Base-by-base conservation (phyloP, 257 asterid species). In the Striga asiatica region DNA sequence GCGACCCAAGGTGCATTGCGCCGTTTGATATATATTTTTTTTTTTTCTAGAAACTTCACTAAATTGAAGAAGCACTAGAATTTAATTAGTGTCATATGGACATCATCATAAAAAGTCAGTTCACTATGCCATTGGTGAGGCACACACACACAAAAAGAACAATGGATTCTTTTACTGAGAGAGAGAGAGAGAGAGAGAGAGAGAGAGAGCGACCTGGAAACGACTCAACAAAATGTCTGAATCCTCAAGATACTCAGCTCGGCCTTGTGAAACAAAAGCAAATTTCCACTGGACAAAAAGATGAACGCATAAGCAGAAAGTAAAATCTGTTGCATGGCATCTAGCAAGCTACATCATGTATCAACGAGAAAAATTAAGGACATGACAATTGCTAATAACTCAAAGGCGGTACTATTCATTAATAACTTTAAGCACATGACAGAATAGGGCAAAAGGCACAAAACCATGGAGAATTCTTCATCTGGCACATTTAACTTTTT, bases 261-360 rank as follows among this genome's bases (percentile, higher is more conserved):
- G 76, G 42, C 72, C 79, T 43, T 70, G 74, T 32, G 78, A 64
- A 54, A 80, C 43, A 27, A 67, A 68, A 49, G 88, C 88, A 69
- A 80, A 80, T 56, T 70, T 80, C 88, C 88, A 80, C 88, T 80
- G 76, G 56, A 38, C 74, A 55, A 54, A 52, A 11, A 62, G n/a
- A 18, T 31, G 41, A 39, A 48, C 7, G 21, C 27, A 70, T 57
- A 38, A 28, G 59, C 19, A 48, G 32, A 50, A 23, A 55, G 17
- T n/a, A n/a, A 39, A 39, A 31, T 29, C 50, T 16, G 53, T 25
- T 11, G 34, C 64, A 27, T 56, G 29, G 45, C 49, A 10, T 21
- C 49, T 27, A 42, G 60, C 18, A 35, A 14, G 52, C 54, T 48
- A 20, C 35, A 66, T 50, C 57, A 58, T 12, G 20, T 23, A n/a